Base-by-base conservation (phyloP, 371 early-diverging fungal genomes). In the Mucor irregularis region DNA sequence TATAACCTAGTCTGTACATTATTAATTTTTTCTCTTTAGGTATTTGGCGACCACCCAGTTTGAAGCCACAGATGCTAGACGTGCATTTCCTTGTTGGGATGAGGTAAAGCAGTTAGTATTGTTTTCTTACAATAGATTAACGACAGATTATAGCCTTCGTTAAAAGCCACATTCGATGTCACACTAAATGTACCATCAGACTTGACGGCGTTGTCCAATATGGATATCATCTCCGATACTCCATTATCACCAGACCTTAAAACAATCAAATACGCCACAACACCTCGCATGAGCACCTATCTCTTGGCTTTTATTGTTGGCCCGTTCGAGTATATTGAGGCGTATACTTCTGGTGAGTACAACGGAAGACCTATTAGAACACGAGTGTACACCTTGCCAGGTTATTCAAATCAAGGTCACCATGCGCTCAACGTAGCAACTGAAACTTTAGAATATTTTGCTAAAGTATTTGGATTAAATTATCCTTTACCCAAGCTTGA, bases 201-300 rank as follows among this genome's bases (percentile, higher is more conserved):
- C 16, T 73, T 86, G 45, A 84, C 82, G 2, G 93, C 91, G 13
- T 69, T 98, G 11, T 90, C 95, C 30, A 98, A 98, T 66, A 93
- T 93, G 91, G 78, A 87, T 40, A 77, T 83, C 17, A 65, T 79
- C 33, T 68, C 77, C 24, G 83, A 74, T 11, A 17, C 56, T 6
- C 37, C 66, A 5, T 68, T 54, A 28, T 54, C 59, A 37, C 16
- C 66, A 33, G 71, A 54, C 19, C 67, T 35, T 10, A 53, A 53
- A 8, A 84, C 37, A 1, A 86, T 90, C 31, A 78, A 70, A 34
- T 97, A 92, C 76, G 83, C 85, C 30, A 74, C 74, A 34, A 94
- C 97, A 0, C 95, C 95, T 3, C 74, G 85, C 56, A 96, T 97
- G 96, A 87, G 89, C 35, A 94, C 97, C 2, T 97, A 97, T 64